Evolutionary conservation across 164 flowering plant species (phyloP).

Genomic region (Magnolia sinica): DNA sequence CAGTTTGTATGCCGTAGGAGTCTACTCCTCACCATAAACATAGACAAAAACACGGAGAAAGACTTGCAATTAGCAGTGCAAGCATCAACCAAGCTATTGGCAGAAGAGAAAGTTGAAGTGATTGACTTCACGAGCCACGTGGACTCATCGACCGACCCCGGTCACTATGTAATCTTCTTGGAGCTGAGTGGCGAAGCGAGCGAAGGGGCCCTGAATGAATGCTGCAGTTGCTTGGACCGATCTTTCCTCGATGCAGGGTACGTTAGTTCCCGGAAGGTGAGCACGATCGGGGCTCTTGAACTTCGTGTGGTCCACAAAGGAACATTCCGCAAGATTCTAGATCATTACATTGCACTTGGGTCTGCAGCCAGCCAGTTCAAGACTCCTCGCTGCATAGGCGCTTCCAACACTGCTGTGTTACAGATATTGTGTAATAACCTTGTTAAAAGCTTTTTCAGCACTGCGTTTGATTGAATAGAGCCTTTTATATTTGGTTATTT

Average conservation of each 20-base stretch:
- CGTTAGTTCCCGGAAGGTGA: slow-evolving; percentile 55
- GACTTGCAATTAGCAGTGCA: slow-evolving; percentile 77
- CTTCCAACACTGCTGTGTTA: slow-evolving; percentile 38
- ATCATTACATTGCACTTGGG: slow-evolving; percentile 57
- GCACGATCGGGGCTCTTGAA: slow-evolving; percentile 67
- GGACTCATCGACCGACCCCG: slow-evolving; percentile 58
- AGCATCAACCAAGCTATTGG: slow-evolving; percentile 44
- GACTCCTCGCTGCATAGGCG: slow-evolving; percentile 65
- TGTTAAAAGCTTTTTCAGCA: slow-evolving; percentile 50
- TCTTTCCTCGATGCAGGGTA: slow-evolving; percentile 78
- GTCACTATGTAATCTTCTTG: slow-evolving; percentile 82
- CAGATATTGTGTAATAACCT: slow-evolving; percentile 54
- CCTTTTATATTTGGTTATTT: neutral
- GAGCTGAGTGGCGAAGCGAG: slow-evolving; percentile 54
- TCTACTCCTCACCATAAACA: slow-evolving; percentile 65
- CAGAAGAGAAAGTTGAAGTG: slow-evolving; percentile 52
- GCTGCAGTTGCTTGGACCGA: slow-evolving; percentile 66
- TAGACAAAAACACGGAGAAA: slow-evolving; percentile 92
- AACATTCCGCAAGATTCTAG: slow-evolving; percentile 65
- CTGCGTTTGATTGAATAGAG: slow-evolving; percentile 42
- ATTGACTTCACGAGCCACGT: slow-evolving; percentile 75
- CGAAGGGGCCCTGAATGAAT: slow-evolving; percentile 48
- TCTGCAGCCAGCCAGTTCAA: slow-evolving; percentile 76
- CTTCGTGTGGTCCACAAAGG: slow-evolving; percentile 59
- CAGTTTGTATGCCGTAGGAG: slow-evolving; percentile 70